phyloP scores from a whole-genome alignment of 257 asterid species.

The Nicotiana tabacum region DNA sequence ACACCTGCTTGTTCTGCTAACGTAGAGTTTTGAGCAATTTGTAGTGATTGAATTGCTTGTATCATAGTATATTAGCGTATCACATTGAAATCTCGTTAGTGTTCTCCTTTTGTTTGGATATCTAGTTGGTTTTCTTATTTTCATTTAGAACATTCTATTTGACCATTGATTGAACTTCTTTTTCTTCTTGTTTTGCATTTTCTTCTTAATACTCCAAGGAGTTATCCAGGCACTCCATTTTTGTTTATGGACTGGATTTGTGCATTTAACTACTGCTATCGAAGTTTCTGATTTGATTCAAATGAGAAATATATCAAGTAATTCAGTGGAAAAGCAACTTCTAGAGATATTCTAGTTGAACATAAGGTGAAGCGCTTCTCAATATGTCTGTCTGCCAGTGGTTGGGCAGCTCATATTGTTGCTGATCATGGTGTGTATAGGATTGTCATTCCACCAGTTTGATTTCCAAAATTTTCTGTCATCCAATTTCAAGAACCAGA shows the following conservation, averaged over 20 bases:
- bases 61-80: not conserved
- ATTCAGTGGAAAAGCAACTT: not conserved
- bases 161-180: not conserved
- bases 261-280: not conserved
- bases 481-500: not conserved
- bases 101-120: not conserved
- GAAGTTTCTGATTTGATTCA: not conserved
- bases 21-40: not conserved
- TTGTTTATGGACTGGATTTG: not conserved
- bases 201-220: not conserved
- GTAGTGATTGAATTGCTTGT: not conserved
- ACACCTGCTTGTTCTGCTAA: not conserved
- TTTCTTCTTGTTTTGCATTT: not conserved
- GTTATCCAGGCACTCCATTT: not conserved
- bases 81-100: not conserved
- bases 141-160: not conserved
- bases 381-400: not conserved
- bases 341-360: not conserved
- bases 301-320: not conserved
- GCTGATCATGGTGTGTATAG: not conserved
- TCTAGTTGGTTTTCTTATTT: not conserved
- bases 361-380: not conserved
- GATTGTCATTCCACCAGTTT: not conserved
- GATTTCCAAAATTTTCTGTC: not conserved
- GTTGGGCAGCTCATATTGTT: not conserved